Percentiles rank a stretch among this genome's conserved stretches.
Conservation (phyloP, 164 flowering plant species). For the Saururus chinensis region DNA sequence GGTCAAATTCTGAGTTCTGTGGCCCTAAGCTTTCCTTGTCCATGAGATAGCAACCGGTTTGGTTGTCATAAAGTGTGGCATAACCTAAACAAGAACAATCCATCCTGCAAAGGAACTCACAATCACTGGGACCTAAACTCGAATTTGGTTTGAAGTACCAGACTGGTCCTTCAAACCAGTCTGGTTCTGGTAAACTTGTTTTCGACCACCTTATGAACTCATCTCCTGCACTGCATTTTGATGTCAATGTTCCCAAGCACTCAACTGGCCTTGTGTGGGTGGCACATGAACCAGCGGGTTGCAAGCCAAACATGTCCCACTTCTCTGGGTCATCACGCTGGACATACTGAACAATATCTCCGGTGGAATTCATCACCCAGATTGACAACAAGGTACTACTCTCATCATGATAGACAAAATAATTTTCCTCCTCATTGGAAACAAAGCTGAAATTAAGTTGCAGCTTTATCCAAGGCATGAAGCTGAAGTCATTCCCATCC, state of each 20-base stretch:
- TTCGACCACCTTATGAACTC: neutral
- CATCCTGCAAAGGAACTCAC: neutral
- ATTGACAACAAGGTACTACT: neutral
- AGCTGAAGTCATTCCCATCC: neutral
- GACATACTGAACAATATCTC: neutral
- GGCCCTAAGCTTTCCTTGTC: neutral
- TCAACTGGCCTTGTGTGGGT: neutral
- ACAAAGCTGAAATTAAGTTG: neutral
- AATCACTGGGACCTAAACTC: neutral
- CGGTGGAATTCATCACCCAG: neutral
- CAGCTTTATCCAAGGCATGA: neutral
- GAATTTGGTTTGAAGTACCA: neutral
- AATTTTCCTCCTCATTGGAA: neutral
- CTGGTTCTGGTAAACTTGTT: neutral
- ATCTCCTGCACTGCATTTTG: neutral
- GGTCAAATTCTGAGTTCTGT: neutral
- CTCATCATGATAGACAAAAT: neutral
- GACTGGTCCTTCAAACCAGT: neutral
- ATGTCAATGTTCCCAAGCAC: neutral
- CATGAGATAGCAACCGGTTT: neutral
- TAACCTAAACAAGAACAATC: neutral
- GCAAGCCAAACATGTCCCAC: neutral
- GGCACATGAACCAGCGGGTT: neutral
- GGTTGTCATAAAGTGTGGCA: neutral
- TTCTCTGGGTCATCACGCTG: neutral